Evolutionary conservation across 805 yeast genomes (phyloP), one percentile per base, ranked within the genome.

Genomic region (Candida nonsorbophila): DNA sequence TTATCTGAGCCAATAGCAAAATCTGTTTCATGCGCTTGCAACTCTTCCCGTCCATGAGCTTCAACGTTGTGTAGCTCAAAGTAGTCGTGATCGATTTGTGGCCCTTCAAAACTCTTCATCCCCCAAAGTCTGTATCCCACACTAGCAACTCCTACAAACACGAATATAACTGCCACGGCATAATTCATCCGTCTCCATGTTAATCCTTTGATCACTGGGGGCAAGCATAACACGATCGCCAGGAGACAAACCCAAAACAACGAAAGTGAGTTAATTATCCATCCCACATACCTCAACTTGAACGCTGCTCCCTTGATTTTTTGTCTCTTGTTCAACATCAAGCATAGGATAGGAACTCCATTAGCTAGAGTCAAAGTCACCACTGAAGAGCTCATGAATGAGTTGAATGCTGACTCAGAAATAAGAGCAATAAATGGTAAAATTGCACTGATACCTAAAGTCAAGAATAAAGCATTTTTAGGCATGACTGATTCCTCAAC

Each of bases 301-400:
- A 82, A 77, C 1, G 80, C 76, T 1, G 86, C 77, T 24, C 86
- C 85, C 41, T 72, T 68, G 19, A 83, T 65, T 34, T 79, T 77
- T 27, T 60, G 54, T 32, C 92, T 55, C 30, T 72, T 74, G 36
- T 79, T 72, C 14, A 80, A 46, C 47, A 83, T 46, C 3, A 77
- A 70, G n/a, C 78, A 64, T 1, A 79, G 41, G 15, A 84, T 77
- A 2, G 94, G 94, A 10, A 84, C 74, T 3, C 86, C 77, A 37
- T 85, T 80, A 2, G 92, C 85, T 17, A 82, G 63, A 28, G 86
- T 78, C 34, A 84, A 58, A 3, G 86, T 72, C 13, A 84, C 69
- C 3, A 85, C 92, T 7, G 90, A 79, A 11, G 88, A 79, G 0
- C 94, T 92, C 59, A 84, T 75, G 51, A 84, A 84, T 3, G 94